These are phyloP conservation scores for Schizophyllum amplum DNA, from an alignment of 1,284 basidiomycete species.

Conservation along the genomic window DNA sequence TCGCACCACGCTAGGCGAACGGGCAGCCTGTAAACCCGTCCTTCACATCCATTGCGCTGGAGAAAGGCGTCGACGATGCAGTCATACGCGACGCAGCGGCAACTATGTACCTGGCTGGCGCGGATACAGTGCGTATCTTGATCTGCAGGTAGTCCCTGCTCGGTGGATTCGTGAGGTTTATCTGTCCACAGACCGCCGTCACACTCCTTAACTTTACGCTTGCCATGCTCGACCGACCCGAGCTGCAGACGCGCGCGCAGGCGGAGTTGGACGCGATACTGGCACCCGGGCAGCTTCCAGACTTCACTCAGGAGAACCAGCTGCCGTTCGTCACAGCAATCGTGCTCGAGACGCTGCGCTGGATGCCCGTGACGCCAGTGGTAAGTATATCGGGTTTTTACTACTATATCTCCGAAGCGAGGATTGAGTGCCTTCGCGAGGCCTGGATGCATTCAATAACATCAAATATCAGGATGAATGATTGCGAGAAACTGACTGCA, in stretches of 20 bases:
- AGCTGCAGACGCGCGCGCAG: slow-evolving; percentile 16
- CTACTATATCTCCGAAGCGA: not conserved
- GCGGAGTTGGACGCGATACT: slow-evolving; percentile 19
- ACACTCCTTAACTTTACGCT: slow-evolving; percentile 7
- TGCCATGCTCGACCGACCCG: slow-evolving; percentile 18
- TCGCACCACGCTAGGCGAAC: too few species aligned
- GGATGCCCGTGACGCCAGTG: not conserved
- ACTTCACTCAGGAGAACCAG: slow-evolving; percentile 10
- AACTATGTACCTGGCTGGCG: too few species aligned
- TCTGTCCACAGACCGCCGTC: not conserved
- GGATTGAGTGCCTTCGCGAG: not conserved
- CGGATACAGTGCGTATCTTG: too few species aligned
- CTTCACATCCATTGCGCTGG: too few species aligned
- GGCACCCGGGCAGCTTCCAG: slow-evolving; percentile 9
- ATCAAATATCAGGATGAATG: not conserved
- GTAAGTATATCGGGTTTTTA: not conserved
- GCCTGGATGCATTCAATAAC: not conserved
- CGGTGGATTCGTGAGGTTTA: too few species aligned
- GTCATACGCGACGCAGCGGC: too few species aligned
- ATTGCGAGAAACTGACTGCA: not conserved
- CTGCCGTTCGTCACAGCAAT: slow-evolving; percentile 18
- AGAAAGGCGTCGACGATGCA: too few species aligned
- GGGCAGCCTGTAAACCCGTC: too few species aligned
- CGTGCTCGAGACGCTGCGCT: slow-evolving; percentile 19
- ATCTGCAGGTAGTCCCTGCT: too few species aligned